phyloP scores from a whole-genome alignment of 2,329 filamentous ascomycete genomes.

The Cladosporium sp. region DNA sequence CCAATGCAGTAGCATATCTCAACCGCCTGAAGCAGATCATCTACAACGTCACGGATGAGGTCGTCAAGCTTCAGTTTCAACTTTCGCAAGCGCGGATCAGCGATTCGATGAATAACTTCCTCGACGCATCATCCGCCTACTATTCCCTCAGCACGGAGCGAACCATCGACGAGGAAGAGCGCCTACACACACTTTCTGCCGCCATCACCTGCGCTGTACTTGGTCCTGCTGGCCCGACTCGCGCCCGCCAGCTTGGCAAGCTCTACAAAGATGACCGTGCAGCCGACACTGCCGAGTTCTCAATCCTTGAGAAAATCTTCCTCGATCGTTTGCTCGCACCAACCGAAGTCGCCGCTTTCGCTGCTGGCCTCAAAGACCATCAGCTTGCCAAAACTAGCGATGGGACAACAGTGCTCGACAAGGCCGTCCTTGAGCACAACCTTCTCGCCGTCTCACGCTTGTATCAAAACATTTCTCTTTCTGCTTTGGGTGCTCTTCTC shows the following conservation, averaged over 20 bases:
- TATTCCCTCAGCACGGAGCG: slow-evolving; percentile 75
- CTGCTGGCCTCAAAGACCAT: slow-evolving; percentile 71
- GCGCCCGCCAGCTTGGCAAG: slow-evolving; percentile 71
- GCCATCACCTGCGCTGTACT: slow-evolving; percentile 90
- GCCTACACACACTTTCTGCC: slow-evolving; percentile 74
- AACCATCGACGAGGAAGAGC: slow-evolving; percentile 78
- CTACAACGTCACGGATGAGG: slow-evolving; percentile 66
- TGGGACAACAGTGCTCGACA: slow-evolving; percentile 85
- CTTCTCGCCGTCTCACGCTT: slow-evolving; percentile 69
- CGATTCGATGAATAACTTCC: slow-evolving; percentile 82
- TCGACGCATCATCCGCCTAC: slow-evolving; percentile 82
- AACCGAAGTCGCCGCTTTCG: slow-evolving; percentile 81
- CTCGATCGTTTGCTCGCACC: slow-evolving; percentile 76
- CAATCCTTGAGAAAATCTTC: slow-evolving; percentile 96
- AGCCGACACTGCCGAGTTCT: slow-evolving; percentile 66
- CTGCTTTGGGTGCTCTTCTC: slow-evolving; percentile 68
- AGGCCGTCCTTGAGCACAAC: slow-evolving; percentile 94
- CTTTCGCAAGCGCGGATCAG: slow-evolving; percentile 89
- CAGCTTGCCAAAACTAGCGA: slow-evolving; percentile 86
- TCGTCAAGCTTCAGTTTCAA: slow-evolving; percentile 76
- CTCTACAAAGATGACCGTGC: slow-evolving; percentile 92
- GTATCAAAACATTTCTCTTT: slow-evolving; percentile 48
- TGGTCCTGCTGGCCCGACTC: slow-evolving; percentile 79
- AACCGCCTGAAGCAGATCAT: slow-evolving; percentile 95
- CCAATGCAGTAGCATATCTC: slow-evolving; percentile 74